Percentiles rank a stretch among this genome's conserved stretches.
Evolutionary conservation across 1,139 yeast species (phyloP).

Genomic region (Suhomyces ambrosiae): DNA sequence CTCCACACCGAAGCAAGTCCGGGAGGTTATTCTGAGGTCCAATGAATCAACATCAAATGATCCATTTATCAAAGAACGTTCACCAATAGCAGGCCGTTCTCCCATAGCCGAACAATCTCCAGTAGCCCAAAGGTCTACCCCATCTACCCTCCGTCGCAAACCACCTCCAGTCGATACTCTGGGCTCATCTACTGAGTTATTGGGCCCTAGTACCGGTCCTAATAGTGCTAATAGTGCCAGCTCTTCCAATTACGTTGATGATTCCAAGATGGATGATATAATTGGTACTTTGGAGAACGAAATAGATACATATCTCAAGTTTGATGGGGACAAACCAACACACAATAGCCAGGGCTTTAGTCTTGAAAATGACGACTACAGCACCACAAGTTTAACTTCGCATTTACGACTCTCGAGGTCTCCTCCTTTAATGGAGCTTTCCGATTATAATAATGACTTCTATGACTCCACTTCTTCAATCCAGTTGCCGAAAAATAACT

Average conservation of each 20-base stretch:
- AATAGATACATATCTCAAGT: conserved; percentile 18
- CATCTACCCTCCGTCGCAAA: conserved; percentile 1
- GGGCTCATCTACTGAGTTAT: conserved; percentile 11
- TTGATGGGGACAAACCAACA: conserved; percentile 9
- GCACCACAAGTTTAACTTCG: conserved; percentile 9
- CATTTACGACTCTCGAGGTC: conserved; percentile 13
- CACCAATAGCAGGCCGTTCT: too few species aligned
- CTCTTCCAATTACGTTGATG: not conserved
- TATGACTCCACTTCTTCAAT: conserved; percentile 16
- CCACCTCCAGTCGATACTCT: conserved; percentile 20
- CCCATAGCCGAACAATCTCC: conserved; percentile 36
- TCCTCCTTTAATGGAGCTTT: conserved; percentile 13
- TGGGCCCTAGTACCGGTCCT: conserved; percentile 13
- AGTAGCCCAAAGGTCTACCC: too few species aligned
- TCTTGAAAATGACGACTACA: conserved; percentile 9
- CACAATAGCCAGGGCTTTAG: conserved; percentile 5
- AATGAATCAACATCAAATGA: conserved; percentile 1
- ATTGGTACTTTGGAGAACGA: conserved; percentile 24
- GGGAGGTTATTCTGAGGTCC: not conserved
- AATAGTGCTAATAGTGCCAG: not conserved
- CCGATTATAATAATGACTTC: conserved; percentile 15
- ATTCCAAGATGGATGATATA: conserved; percentile 18
- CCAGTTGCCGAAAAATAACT: conserved; percentile 2
- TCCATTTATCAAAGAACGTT: conserved; percentile 1
- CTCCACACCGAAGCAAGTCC: conserved; percentile 3